Evolutionary conservation across 2,329 filamentous ascomycete genomes (phyloP).

Genomic region (Pseudopyrenochaeta lycopersici): DNA sequence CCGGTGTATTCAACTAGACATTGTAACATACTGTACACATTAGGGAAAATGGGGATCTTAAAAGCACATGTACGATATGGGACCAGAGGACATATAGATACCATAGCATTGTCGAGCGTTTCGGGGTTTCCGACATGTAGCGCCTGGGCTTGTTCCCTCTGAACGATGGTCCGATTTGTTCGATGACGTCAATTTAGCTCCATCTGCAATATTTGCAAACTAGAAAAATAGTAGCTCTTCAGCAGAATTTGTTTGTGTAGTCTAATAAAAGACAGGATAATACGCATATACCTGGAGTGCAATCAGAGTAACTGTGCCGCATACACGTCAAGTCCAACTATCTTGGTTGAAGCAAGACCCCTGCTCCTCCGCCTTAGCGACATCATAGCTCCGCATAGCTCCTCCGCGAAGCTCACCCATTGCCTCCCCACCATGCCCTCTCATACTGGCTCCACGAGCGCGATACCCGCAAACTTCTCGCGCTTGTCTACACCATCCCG

Average conservation of each 20-base stretch:
- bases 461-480: neutral
- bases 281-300: too few species aligned
- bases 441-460: conserved; percentile 11
- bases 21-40: neutral
- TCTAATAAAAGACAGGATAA: too few species aligned
- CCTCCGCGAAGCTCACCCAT: conserved; percentile 18
- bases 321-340: too few species aligned
- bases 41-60: conserved; percentile 1
- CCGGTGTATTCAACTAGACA: neutral
- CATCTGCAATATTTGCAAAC: too few species aligned
- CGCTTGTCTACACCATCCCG: neutral
- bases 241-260: too few species aligned
- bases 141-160: too few species aligned
- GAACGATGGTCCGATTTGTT: too few species aligned
- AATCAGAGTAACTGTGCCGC: too few species aligned
- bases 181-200: too few species aligned
- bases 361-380: conserved; percentile 14
- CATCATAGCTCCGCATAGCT: conserved; percentile 26
- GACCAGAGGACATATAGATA: neutral
- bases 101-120: neutral
- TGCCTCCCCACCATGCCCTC: conserved; percentile 23
- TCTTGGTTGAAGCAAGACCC: conserved; percentile 4
- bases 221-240: too few species aligned
- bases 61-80: conserved; percentile 1
- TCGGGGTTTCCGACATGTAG: too few species aligned